Conservation (phyloP, 441 rosid species). For the Flueggea neowawraea region DNA sequence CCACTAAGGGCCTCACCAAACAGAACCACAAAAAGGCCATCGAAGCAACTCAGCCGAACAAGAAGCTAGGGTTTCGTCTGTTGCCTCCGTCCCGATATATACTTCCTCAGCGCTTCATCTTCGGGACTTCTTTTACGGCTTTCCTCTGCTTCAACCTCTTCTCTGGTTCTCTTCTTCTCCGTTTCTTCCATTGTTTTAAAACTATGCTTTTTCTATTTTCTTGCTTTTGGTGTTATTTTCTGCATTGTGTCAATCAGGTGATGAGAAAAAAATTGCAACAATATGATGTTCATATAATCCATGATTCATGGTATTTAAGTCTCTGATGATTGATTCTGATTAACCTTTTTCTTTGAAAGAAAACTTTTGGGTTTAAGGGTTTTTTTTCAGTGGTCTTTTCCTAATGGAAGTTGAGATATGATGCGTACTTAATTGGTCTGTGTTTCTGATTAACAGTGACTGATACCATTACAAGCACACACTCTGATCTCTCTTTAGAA, state of each 20-base stretch:
- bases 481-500: constrained; percentile 53
- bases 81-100: too few species aligned
- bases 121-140: too few species aligned
- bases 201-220: not conserved
- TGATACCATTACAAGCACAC: constrained; percentile 29
- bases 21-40: too few species aligned
- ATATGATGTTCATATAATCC: constrained; percentile 42
- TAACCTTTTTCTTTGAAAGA: too few species aligned
- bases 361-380: fast-evolving
- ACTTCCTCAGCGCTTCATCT: too few species aligned
- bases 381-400: not conserved
- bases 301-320: constrained; percentile 44
- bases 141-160: too few species aligned
- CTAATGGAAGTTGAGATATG: constrained; percentile 21
- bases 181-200: not conserved
- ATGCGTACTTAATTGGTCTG: constrained; percentile 59
- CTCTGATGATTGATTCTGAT: constrained; percentile 41
- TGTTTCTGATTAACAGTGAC: constrained; percentile 72
- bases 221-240: not conserved
- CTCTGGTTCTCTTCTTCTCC: not conserved
- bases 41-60: too few species aligned
- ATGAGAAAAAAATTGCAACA: constrained; percentile 72
- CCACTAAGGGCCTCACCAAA: too few species aligned
- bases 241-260: constrained; percentile 26
- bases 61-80: too few species aligned